Conservation (phyloP, 2,329 filamentous ascomycete species). For the Fusarium bactridioides region DNA sequence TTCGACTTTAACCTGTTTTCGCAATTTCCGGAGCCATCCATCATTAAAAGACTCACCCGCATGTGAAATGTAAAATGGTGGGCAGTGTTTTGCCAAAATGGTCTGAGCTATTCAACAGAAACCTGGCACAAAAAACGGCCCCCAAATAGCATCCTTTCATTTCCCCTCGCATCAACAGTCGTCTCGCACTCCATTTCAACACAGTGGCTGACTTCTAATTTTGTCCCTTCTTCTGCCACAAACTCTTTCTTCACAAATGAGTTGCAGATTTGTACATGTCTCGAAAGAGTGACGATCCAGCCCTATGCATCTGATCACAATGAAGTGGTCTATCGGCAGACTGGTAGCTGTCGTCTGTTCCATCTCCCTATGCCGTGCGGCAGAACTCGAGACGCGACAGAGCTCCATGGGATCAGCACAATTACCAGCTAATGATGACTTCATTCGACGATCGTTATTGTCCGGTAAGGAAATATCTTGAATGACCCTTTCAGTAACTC, state of each 20-base stretch:
- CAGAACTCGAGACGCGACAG: background rate
- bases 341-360: background rate
- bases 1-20: fast-evolving
- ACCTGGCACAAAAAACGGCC: background rate
- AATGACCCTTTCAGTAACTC: fast-evolving
- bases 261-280: background rate
- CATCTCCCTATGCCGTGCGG: fast-evolving
- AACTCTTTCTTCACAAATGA: fast-evolving
- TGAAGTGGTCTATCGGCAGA: background rate
- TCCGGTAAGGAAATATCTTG: background rate
- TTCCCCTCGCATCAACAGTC: background rate
- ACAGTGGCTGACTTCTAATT: no score
- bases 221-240: fast-evolving
- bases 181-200: no score
- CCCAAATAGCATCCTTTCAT: background rate
- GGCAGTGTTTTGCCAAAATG: no score
- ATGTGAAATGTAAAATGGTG: background rate
- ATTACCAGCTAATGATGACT: background rate
- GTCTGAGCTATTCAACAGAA: background rate
- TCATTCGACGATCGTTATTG: background rate
- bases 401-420: background rate
- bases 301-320: fast-evolving
- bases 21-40: fast-evolving
- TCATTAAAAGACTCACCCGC: background rate
- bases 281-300: fast-evolving